Evolutionary conservation across 345 rosid species (phyloP).

Genomic region (Abelmoschus esculentus): DNA sequence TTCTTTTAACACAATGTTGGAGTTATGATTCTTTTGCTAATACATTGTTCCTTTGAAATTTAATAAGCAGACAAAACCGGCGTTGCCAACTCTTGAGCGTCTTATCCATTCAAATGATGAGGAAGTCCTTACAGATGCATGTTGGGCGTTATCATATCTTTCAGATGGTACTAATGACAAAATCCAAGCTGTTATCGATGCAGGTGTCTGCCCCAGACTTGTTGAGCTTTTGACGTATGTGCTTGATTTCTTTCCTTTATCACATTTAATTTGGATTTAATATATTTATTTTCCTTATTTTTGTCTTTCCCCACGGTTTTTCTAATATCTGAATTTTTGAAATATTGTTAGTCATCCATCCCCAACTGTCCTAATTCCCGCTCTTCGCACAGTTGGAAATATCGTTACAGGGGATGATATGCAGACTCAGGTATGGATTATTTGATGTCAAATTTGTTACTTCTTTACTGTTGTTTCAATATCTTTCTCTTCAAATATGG

Average conservation of each 20-base stretch:
- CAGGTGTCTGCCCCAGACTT: slow-evolving; percentile 59
- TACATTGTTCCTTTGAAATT: slow-evolving; percentile 8
- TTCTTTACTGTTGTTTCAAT: not conserved
- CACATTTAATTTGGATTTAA: not conserved
- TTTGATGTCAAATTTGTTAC: not conserved
- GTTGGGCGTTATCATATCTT: slow-evolving; percentile 76
- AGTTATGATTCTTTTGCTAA: not conserved
- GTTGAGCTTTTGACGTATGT: slow-evolving; percentile 62
- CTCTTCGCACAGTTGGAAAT: slow-evolving; percentile 78
- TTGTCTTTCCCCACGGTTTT: not conserved
- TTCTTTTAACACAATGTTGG: not conserved
- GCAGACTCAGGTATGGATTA: slow-evolving; percentile 49
- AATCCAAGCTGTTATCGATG: slow-evolving; percentile 68
- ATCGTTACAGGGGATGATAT: slow-evolving; percentile 76
- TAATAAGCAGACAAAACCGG: slow-evolving; percentile 45
- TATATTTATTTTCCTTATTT: not conserved
- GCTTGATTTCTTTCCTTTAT: slow-evolving; percentile 1
- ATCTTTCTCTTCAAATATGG: not conserved
- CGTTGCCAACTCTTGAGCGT: slow-evolving; percentile 61
- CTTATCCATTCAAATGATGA: slow-evolving; percentile 64
- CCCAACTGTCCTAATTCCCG: slow-evolving; percentile 63
- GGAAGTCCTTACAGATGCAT: slow-evolving; percentile 80
- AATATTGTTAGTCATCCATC: slow-evolving; percentile 44
- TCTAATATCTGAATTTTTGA: slow-evolving; percentile 7
- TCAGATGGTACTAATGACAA: slow-evolving; percentile 75